Base-by-base conservation (phyloP, 768 basidiomycete genomes). In the Lentinula raphanica region DNA sequence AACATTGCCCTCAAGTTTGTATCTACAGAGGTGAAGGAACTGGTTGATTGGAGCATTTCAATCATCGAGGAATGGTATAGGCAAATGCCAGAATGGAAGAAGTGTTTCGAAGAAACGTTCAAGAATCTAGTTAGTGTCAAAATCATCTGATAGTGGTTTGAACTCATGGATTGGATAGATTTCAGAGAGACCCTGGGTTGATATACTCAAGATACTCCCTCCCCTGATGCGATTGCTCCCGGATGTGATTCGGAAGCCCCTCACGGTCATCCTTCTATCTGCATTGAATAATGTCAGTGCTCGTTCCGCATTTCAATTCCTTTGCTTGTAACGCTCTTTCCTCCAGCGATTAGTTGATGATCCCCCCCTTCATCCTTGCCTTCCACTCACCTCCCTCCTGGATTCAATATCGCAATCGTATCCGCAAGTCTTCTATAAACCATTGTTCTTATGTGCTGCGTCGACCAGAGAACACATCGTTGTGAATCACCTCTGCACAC, bases 391-490 rank as follows among this genome's bases (percentile, higher is more conserved):
- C 4, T 69, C 74, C 32, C 73, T 91, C 40, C 72, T 90, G 2
- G 72, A 78, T 31, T 69, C 69, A 15, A 62, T 86, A 19, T 82
- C 86, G 1, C 71, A 76, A 45, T 61, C 69, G 15, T 78, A 81
- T 58, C 88, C 88, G 0, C 83, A 79, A 51, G 59, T 84, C 0
- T 89, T 92, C 69, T 90, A 82, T 73, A 88, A 85, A 65, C 85
- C 87, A 0, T 69, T 92, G 7, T 88, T 91, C 64, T 70, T 77
- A 0, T 88, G 87, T 60, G 86, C 89, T 0, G 82, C 82, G 2
- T 83, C 87, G 0, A 74, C 76, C 42, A 87, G 86, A 62, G 84
- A 84, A 56, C 65, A 79, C n/a, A 75, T 79, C 11, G 74, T 88
- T 9, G 74, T 82, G 11, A 82, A 80, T 54, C 81, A 88, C 59